Base-by-base conservation (phyloP, 139 green algal genomes). In the Gonium pectorale region DNA sequence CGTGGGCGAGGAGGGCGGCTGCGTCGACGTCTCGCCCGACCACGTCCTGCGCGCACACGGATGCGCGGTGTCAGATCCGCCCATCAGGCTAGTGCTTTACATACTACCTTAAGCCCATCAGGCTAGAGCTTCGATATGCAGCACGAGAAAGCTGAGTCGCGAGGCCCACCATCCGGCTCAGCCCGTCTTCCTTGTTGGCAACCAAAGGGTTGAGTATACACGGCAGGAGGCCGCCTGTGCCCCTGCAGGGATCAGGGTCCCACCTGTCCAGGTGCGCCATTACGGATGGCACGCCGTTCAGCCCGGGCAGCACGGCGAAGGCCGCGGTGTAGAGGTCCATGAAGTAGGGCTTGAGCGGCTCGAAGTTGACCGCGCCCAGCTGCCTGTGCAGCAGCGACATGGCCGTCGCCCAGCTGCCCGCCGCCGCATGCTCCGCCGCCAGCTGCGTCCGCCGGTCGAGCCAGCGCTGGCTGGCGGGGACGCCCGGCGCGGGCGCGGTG, bases 331-430 rank as follows among this genome's bases (percentile, higher is more conserved):
- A 91, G 7, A 98, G 78, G 79, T 99, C 95, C 80, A 99, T 70
- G 69, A 99, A 95, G 86, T 94, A 92, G 17, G 93, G 90, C 85
- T 93, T 92, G 67, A 99, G 89, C 22, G 97, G 96, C 77, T 94
- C 96, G 75, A 99, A 99, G 86, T 94, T 91, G 40, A 91, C 84
- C n/a, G 97, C 95, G 78, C 97, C 97, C 46, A 99, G 90, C 88
- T 99, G 96, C 46, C 96, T 90, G 88, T 95, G 94, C 66, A 99
- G 93, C 87, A 99, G 89, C 35, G 95, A 95, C 95, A 99, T 98
- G 43, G 97, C 97, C 7, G 88, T 92, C 8, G 62, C 43, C 62
- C 78, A 74, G 44, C 63, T 75, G 44, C 78, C 78, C 15, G 78
- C 78, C 11, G 78, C 78, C 5, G 78, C 78, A 46, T 84, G 78